Percentiles rank a stretch among this genome's conserved stretches.
These are phyloP conservation scores for Leishmania amazonensis DNA, from an alignment of 208 protist genomes.

Conservation along the genomic window DNA sequence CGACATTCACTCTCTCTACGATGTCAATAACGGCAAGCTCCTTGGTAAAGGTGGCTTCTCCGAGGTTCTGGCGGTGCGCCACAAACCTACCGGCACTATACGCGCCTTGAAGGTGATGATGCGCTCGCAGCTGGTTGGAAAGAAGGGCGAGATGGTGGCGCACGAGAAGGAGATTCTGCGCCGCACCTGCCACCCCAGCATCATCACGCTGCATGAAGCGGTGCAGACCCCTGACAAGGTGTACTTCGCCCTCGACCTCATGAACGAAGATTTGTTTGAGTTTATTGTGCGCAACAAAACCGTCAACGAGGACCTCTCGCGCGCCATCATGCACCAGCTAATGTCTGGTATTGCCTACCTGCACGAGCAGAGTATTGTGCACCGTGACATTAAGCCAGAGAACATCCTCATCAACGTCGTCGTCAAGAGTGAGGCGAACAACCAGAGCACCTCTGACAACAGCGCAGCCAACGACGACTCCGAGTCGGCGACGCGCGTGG, in stretches of 20 bases:
- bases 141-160: slow-evolving; percentile 81
- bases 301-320: slow-evolving; percentile 68
- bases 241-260: slow-evolving; percentile 88
- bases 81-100: slow-evolving; percentile 60
- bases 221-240: slow-evolving; percentile 62
- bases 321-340: slow-evolving; percentile 70
- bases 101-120: slow-evolving; percentile 85
- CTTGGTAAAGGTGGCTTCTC: slow-evolving; percentile 87
- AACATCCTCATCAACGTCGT: slow-evolving; percentile 81
- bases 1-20: slow-evolving; percentile 68
- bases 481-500: not conserved
- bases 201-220: slow-evolving; percentile 84
- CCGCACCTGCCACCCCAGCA: slow-evolving; percentile 73
- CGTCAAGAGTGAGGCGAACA: slow-evolving; percentile 16
- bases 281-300: slow-evolving; percentile 79
- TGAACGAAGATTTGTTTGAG: slow-evolving; percentile 86
- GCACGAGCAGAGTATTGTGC: slow-evolving; percentile 80
- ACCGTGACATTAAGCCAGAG: slow-evolving; percentile 92
- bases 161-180: slow-evolving; percentile 90
- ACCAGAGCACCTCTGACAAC: slow-evolving; percentile 3
- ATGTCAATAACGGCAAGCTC: slow-evolving; percentile 53
- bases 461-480: slow-evolving; percentile 13
- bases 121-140: slow-evolving; percentile 57
- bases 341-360: slow-evolving; percentile 77
- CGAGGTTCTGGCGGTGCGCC: slow-evolving; percentile 64